Conservation (phyloP, 768 basidiomycete genomes). For the Pleurotus eryngii region DNA sequence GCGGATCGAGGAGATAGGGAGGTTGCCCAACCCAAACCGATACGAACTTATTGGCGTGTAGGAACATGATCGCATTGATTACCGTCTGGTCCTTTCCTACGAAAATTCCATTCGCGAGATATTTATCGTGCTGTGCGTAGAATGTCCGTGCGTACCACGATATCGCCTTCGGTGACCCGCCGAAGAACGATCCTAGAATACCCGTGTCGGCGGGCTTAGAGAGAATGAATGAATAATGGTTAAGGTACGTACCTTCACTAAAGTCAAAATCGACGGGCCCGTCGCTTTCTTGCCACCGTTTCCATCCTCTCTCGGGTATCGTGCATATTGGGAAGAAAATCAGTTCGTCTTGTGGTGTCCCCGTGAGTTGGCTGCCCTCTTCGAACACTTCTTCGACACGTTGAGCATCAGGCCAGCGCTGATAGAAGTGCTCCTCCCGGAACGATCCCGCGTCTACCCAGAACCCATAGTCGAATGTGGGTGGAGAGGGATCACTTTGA, state of each 20-base stretch:
- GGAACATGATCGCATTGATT: constrained; percentile 44
- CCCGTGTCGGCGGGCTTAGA: neutral
- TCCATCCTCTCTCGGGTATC: constrained; percentile 27
- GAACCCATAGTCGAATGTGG: constrained; percentile 48
- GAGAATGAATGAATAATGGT: neutral
- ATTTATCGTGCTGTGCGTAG: constrained; percentile 50
- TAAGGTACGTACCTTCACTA: constrained; percentile 41
- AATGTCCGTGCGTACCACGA: constrained; percentile 43
- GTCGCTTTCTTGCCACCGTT: constrained; percentile 38
- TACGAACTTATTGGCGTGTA: constrained; percentile 43
- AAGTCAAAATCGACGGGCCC: constrained; percentile 51
- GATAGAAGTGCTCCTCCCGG: constrained; percentile 37
- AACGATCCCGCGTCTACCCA: constrained; percentile 60
- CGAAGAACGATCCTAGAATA: constrained; percentile 53
- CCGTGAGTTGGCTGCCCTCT: constrained; percentile 26
- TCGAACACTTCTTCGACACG: constrained; percentile 39
- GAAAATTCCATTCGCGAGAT: constrained; percentile 43
- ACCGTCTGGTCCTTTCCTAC: constrained; percentile 58
- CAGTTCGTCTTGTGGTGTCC: constrained; percentile 34
- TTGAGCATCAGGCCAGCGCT: constrained; percentile 43
- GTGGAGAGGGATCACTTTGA: neutral
- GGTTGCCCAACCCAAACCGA: constrained; percentile 32
- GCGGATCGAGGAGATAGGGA: neutral
- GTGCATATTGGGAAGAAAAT: constrained; percentile 45
- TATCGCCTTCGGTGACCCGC: constrained; percentile 41